These are phyloP conservation scores for Vitis hybrid DNA, from an alignment of 177 flowering plant genomes.

Conservation along the genomic window DNA sequence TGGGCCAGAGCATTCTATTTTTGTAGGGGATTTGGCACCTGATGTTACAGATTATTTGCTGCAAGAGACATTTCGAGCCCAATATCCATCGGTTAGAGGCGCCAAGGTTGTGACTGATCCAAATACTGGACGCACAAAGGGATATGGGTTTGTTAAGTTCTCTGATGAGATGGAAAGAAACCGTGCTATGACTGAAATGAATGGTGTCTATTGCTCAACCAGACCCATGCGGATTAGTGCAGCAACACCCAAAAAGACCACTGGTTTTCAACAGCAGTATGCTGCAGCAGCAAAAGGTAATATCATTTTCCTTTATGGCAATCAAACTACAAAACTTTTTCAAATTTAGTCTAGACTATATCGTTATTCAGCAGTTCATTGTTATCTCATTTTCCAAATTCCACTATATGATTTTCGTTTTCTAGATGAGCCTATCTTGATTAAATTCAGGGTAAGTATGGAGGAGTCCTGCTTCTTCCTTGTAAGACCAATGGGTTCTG, in stretches of 20 bases:
- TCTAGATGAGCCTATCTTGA: too few relatives aligned
- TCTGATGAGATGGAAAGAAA: conserved; percentile 90
- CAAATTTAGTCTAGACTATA: too few relatives aligned
- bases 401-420: too few relatives aligned
- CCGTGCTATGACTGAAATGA: conserved; percentile 96
- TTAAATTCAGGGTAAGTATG: too few relatives aligned
- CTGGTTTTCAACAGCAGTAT: conserved; percentile 64
- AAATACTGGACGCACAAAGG: conserved; percentile 88
- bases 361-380: too few relatives aligned
- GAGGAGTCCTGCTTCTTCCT: too few relatives aligned
- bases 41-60: conserved; percentile 94
- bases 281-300: conserved; percentile 68
- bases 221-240: conserved; percentile 99
- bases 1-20: conserved; percentile 96
- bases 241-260: conserved; percentile 89
- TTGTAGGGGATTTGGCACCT: conserved; percentile 98
- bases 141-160: conserved; percentile 98
- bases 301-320: background rate
- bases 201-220: conserved; percentile 89
- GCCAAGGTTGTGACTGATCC: conserved; percentile 99
- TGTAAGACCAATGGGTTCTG: too few relatives aligned
- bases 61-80: conserved; percentile 86
- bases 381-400: too few relatives aligned
- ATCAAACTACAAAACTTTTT: too few relatives aligned
- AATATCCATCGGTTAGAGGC: conserved; percentile 93